Conservation (phyloP, 208 protist genomes). For the Trypanosoma scelopori region DNA sequence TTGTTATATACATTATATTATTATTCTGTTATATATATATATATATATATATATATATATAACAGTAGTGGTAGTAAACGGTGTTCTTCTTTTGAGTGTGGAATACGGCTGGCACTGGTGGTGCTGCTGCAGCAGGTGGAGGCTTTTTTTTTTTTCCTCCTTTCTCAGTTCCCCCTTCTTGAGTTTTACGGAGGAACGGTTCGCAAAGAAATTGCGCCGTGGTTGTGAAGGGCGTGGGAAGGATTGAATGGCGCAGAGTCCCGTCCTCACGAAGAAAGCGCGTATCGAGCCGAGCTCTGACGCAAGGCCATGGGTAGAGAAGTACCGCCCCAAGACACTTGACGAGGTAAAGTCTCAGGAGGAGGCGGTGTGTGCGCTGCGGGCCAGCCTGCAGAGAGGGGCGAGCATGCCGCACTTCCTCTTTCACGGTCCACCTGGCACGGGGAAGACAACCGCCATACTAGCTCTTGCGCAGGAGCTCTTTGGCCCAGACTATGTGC, state of each 20-base stretch:
- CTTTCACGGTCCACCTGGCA: slow-evolving; percentile 99
- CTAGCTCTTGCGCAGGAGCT: slow-evolving; percentile 97
- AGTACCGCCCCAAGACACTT: slow-evolving; percentile 93
- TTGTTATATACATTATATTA: background rate
- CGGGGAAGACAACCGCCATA: slow-evolving; percentile 99
- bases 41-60: too few species aligned
- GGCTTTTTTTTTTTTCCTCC: background rate
- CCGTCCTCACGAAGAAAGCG: slow-evolving; percentile 29
- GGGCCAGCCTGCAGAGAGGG: slow-evolving; percentile 79
- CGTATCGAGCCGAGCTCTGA: slow-evolving; percentile 28
- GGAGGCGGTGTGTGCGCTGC: slow-evolving; percentile 93
- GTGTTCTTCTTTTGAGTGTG: too few species aligned
- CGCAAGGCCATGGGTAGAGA: slow-evolving; percentile 88
- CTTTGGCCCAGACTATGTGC: slow-evolving; percentile 93
- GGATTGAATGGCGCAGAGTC: slow-evolving; percentile 22
- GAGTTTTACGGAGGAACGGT: too few species aligned
- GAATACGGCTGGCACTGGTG: too few species aligned
- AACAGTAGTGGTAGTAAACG: too few species aligned
- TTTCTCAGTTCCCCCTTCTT: too few species aligned
- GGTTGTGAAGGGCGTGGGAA: background rate
- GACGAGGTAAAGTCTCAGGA: slow-evolving; percentile 96
- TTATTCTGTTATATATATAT: too few species aligned
- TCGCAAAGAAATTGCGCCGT: background rate
- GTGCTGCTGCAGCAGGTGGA: too few species aligned
- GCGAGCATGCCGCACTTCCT: slow-evolving; percentile 98